Evolutionary conservation across 192 early-diverging fungal species (phyloP).

Genomic region (Backusella sp.): DNA sequence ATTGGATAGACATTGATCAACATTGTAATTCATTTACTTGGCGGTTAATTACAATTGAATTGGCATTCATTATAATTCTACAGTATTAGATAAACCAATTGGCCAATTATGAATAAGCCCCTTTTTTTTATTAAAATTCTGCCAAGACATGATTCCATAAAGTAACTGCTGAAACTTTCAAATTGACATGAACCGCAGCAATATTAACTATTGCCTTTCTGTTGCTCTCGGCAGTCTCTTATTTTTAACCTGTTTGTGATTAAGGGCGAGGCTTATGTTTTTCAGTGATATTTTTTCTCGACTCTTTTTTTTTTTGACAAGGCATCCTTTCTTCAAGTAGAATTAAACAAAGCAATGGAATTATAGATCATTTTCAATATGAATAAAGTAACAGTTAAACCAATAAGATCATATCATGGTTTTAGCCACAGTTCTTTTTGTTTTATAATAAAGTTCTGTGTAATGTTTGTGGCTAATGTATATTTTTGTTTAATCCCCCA

Average conservation of each 20-base stretch:
- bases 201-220: neutral
- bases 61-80: neutral
- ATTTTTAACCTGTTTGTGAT: neutral
- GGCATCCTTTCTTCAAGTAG: neutral
- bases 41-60: neutral
- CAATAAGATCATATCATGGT: neutral
- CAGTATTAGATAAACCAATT: no score
- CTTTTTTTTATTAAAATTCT: neutral
- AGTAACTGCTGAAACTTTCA: neutral
- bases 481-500: neutral
- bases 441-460: neutral
- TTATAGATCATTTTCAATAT: neutral
- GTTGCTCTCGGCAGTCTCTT: neutral
- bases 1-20: neutral
- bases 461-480: constrained; percentile 1
- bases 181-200: neutral
- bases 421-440: neutral
- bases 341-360: neutral
- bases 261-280: neutral
- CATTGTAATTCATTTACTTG: neutral
- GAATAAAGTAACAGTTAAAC: neutral
- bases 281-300: neutral
- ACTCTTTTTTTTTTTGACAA: neutral
- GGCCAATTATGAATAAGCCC: neutral
- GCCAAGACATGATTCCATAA: neutral